Conservation (phyloP, 2,329 filamentous ascomycete species). For the Chaetomiaceae sp. region DNA sequence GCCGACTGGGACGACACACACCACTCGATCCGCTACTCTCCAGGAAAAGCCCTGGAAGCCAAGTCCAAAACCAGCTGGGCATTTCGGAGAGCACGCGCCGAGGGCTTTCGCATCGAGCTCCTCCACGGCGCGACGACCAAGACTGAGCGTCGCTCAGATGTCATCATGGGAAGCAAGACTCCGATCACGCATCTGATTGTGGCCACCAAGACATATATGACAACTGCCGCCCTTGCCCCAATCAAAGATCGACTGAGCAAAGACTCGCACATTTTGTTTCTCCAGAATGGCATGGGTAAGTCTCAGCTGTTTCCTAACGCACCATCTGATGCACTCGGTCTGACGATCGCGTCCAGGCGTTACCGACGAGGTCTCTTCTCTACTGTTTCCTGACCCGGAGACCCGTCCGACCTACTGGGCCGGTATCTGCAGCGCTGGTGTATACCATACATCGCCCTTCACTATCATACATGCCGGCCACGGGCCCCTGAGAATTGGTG, state of each 20-base stretch:
- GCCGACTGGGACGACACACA: slow-evolving; percentile 4
- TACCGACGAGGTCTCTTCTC: slow-evolving; percentile 1
- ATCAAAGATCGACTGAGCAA: slow-evolving; percentile 32
- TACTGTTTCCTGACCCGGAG: slow-evolving; percentile 3
- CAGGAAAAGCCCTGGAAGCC: too few species aligned
- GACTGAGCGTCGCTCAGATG: not conserved
- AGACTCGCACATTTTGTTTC: slow-evolving; percentile 51
- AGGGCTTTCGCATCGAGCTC: slow-evolving; percentile 7
- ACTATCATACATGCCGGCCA: slow-evolving; percentile 29
- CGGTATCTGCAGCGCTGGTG: slow-evolving; percentile 20
- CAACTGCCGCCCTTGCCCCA: not conserved
- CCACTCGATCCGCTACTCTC: not conserved
- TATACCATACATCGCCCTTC: slow-evolving; percentile 29
- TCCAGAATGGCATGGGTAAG: slow-evolving; percentile 67
- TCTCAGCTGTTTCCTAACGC: not conserved
- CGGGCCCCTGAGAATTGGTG: slow-evolving; percentile 20
- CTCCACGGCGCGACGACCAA: not conserved
- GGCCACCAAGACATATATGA: slow-evolving; percentile 54
- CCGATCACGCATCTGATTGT: slow-evolving; percentile 62
- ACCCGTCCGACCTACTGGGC: slow-evolving; percentile 14
- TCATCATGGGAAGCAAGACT: not conserved
- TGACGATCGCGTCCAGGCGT: not conserved
- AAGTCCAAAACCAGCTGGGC: too few species aligned
- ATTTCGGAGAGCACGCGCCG: not conserved
- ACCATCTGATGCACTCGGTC: not conserved